These are phyloP conservation scores for Alternaria consortialis DNA, from an alignment of 2,329 filamentous ascomycete species.

Conservation along the genomic window DNA sequence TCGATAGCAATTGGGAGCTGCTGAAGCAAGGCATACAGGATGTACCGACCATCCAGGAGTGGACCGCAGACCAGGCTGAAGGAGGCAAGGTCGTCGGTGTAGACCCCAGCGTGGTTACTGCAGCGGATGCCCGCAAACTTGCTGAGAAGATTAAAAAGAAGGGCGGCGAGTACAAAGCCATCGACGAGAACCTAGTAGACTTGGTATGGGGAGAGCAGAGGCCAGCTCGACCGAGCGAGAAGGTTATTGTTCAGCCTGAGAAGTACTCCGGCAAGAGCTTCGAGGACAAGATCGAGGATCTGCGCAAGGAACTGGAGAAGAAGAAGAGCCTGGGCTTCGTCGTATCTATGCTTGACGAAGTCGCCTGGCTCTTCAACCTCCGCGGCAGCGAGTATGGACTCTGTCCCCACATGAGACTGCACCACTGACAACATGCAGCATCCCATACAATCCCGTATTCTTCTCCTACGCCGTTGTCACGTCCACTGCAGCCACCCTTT, in stretches of 20 bases:
- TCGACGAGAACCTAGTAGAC: constrained; percentile 89
- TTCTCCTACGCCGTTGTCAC: constrained; percentile 96
- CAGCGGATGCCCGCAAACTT: constrained; percentile 76
- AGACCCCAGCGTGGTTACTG: constrained; percentile 86
- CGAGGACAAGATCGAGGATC: constrained; percentile 80
- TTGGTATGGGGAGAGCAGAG: constrained; percentile 81
- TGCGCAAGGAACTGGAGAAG: constrained; percentile 91
- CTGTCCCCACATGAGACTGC: not conserved
- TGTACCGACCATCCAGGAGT: constrained; percentile 97
- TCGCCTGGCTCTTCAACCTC: constrained; percentile 98
- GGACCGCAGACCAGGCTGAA: constrained; percentile 85
- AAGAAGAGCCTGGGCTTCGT: constrained; percentile 88
- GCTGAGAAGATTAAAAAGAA: constrained; percentile 86
- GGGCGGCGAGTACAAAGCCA: constrained; percentile 78
- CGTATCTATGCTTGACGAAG: constrained; percentile 93
- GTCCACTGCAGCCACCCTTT: constrained; percentile 76
- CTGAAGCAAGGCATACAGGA: constrained; percentile 93
- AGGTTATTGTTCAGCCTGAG: constrained; percentile 74
- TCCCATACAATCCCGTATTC: constrained; percentile 97
- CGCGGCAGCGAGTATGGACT: constrained; percentile 78
- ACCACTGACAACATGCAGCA: constrained; percentile 57
- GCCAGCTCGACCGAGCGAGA: constrained; percentile 78
- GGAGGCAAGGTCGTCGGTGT: constrained; percentile 89
- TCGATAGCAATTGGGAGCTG: constrained; percentile 89
- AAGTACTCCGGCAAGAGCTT: constrained; percentile 85